Evolutionary conservation across 129 eudicot genomes (phyloP).

Genomic region (Smallanthus sonchifolius): DNA sequence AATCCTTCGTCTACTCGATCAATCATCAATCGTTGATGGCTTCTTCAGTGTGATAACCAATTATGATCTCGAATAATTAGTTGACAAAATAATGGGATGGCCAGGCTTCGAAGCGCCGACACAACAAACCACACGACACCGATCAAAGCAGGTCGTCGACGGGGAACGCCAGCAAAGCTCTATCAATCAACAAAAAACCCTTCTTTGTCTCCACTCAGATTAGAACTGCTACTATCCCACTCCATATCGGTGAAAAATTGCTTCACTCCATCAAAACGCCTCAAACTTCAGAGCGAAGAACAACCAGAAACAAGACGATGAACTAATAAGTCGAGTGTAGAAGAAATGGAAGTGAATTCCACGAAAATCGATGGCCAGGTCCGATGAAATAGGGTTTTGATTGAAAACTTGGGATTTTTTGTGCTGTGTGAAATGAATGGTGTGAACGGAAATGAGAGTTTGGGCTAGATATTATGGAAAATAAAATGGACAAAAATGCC

Average conservation of each 20-base stretch:
- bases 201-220: slow-evolving; percentile 52
- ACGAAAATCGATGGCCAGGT: background rate
- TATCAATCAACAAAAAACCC: slow-evolving; percentile 58
- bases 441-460: background rate
- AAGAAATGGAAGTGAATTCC: background rate
- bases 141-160: slow-evolving; percentile 54
- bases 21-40: too few species aligned
- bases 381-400: background rate
- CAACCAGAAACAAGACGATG: background rate
- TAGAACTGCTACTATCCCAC: slow-evolving; percentile 54
- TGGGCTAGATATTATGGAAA: too few species aligned
- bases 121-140: slow-evolving; percentile 88
- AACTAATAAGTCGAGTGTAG: background rate
- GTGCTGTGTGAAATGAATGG: background rate
- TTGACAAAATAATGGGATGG: slow-evolving; percentile 75
- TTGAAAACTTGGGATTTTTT: background rate
- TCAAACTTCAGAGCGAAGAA: background rate
- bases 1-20: too few species aligned
- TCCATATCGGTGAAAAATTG: slow-evolving; percentile 22
- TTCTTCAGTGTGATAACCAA: slow-evolving; percentile 86
- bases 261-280: slow-evolving; percentile 37
- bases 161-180: slow-evolving; percentile 57
- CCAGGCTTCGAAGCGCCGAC: slow-evolving; percentile 81
- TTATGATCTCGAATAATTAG: slow-evolving; percentile 75
- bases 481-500: too few species aligned